phyloP scores from a whole-genome alignment of 768 basidiomycete genomes.

The Hysterangium stoloniferum region DNA sequence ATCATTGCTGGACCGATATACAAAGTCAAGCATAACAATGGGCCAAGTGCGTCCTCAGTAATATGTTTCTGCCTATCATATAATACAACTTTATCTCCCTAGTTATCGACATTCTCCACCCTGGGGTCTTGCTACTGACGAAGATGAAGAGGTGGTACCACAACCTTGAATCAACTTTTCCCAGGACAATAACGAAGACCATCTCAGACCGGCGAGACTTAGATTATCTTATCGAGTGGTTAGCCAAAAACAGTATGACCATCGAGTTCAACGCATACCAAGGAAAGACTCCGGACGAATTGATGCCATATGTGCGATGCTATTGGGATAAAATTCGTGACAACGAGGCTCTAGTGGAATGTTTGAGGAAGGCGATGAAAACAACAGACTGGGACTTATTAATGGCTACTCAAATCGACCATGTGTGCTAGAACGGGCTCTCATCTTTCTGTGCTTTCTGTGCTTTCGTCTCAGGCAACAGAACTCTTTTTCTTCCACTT shows the following conservation, averaged over 20 bases:
- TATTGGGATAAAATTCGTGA: background rate
- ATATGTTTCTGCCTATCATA: background rate
- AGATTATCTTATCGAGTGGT: conserved; percentile 6
- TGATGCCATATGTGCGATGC: background rate
- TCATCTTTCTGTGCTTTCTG: too few species aligned
- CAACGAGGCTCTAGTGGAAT: background rate
- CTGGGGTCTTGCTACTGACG: conserved; percentile 7
- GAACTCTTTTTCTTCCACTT: too few species aligned
- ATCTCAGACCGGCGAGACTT: conserved; percentile 6
- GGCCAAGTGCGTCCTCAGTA: background rate
- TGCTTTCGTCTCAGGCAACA: too few species aligned
- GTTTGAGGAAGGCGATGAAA: too few species aligned
- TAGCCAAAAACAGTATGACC: background rate
- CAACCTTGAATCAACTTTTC: background rate
- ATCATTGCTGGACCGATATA: conserved; percentile 7
- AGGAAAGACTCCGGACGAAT: background rate
- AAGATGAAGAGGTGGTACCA: conserved; percentile 12
- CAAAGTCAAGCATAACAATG: background rate
- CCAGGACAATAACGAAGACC: background rate
- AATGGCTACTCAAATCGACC: too few species aligned
- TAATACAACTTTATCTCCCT: background rate
- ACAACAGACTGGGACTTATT: too few species aligned
- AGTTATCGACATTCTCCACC: conserved; percentile 8
- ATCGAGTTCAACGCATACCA: conserved; percentile 8
- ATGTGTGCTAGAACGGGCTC: too few species aligned